Evolutionary conservation across 805 yeast genomes (phyloP).

Genomic region (Yarrowia sp.): DNA sequence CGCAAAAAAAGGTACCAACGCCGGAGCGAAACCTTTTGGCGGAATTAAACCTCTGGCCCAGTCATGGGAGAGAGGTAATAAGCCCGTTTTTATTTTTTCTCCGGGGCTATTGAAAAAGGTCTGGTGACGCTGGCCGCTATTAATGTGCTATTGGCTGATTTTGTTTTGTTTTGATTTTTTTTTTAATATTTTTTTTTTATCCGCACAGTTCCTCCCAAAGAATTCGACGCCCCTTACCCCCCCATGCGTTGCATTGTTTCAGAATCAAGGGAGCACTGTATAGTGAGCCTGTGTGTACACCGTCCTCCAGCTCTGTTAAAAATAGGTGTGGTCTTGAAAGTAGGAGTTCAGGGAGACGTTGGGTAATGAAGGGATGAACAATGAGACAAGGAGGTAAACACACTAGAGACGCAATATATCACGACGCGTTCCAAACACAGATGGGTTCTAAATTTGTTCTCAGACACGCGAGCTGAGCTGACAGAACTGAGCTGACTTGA

Average conservation of each 20-base stretch:
- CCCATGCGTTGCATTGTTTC: conserved; percentile 1
- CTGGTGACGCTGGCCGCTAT: neutral
- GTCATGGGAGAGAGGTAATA: neutral
- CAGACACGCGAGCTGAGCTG: no score
- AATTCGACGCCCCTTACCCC: neutral
- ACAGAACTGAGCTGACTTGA: no score
- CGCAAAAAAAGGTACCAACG: neutral
- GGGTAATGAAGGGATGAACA: neutral
- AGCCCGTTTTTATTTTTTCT: neutral
- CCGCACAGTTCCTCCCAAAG: no score
- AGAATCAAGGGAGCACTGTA: conserved; percentile 17
- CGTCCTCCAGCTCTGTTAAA: neutral
- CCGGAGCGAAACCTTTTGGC: neutral
- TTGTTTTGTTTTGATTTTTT: neutral
- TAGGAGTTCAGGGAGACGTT: neutral
- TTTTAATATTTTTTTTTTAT: neutral
- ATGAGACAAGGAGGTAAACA: neutral
- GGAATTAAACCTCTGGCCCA: neutral
- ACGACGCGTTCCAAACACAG: neutral
- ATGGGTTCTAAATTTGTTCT: no score
- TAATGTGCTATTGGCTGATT: neutral
- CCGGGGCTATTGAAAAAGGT: neutral
- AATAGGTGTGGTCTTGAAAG: conserved; percentile 17
- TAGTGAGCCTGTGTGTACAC: neutral
- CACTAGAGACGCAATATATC: neutral